phyloP scores from a whole-genome alignment of 2,329 filamentous ascomycete genomes.

The Diaporthe vaccinii region DNA sequence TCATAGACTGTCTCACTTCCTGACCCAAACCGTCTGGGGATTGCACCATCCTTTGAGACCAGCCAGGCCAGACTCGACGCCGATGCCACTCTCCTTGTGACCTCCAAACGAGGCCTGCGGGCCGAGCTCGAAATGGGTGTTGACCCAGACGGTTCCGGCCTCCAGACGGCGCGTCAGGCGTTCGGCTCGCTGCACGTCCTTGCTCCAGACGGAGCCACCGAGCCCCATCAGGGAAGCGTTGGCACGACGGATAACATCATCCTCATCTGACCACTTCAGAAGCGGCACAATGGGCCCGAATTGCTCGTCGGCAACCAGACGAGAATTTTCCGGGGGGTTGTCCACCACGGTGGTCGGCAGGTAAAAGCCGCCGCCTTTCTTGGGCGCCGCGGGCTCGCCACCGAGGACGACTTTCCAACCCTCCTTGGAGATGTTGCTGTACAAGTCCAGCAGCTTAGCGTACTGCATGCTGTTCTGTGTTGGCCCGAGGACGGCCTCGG shows the following conservation, averaged over 20 bases:
- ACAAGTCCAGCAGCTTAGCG: slow-evolving; percentile 30
- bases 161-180: slow-evolving; percentile 61
- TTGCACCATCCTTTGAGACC: slow-evolving; percentile 53
- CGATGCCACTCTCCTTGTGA: slow-evolving; percentile 65
- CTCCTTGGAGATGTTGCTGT: slow-evolving; percentile 16
- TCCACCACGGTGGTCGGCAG: slow-evolving; percentile 72
- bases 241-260: slow-evolving; percentile 60
- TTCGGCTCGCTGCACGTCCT: slow-evolving; percentile 62
- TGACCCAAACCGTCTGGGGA: slow-evolving; percentile 16
- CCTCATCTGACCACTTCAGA: slow-evolving; percentile 58
- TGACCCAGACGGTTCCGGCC: slow-evolving; percentile 70
- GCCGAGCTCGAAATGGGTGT: slow-evolving; percentile 58
- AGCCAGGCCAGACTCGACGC: slow-evolving; percentile 59
- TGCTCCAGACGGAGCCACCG: slow-evolving; percentile 66
- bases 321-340: slow-evolving; percentile 68
- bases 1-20: neutral
- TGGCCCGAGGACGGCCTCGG: slow-evolving; percentile 62
- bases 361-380: slow-evolving; percentile 64
- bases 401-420: slow-evolving; percentile 59
- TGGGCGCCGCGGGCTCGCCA: slow-evolving; percentile 49
- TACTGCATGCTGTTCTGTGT: slow-evolving; percentile 73
- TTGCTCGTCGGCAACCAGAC: slow-evolving; percentile 68
- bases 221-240: slow-evolving; percentile 65
- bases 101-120: slow-evolving; percentile 61
- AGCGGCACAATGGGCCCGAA: slow-evolving; percentile 63